A percentile compares a stretch with the other conserved stretches of the same genome.
phyloP scores from a whole-genome alignment of 1,139 yeast species.

The Casaregolazyma lundiana region DNA sequence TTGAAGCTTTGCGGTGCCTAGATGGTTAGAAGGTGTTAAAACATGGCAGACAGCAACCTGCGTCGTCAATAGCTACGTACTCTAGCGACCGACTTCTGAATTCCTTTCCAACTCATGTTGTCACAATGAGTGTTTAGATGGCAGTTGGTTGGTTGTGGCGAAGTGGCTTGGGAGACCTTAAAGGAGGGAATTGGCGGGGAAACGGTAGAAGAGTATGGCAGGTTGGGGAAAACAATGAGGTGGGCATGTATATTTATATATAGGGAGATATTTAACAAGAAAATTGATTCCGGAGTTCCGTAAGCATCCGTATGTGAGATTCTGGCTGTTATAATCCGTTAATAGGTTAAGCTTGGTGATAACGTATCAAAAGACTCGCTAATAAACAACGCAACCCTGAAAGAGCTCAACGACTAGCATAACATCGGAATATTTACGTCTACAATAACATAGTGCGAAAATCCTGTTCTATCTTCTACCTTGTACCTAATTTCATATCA shows the following conservation, averaged over 20 bases:
- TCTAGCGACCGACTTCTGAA: constrained; percentile 78
- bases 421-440: too few species aligned
- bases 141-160: background rate
- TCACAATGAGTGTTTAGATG: background rate
- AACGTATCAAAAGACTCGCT: too few species aligned
- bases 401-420: too few species aligned
- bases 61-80: constrained; percentile 30
- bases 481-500: background rate
- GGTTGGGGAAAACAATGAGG: background rate
- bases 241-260: background rate
- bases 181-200: background rate
- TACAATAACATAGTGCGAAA: background rate
- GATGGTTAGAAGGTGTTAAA: constrained; percentile 8
- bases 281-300: too few species aligned
- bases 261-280: background rate
- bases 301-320: too few species aligned
- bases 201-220: background rate
- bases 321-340: too few species aligned
- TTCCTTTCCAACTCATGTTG: constrained; percentile 82
- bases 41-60: background rate
- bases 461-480: background rate
- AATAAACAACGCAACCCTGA: too few species aligned
- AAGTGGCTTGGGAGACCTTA: background rate
- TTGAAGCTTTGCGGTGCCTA: constrained; percentile 49
- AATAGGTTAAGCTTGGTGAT: too few species aligned